Percentiles rank a stretch among this genome's conserved stretches.
These are phyloP conservation scores for Talaromyces pinophilus DNA, from an alignment of 2,329 filamentous ascomycete genomes.

Conservation along the genomic window DNA sequence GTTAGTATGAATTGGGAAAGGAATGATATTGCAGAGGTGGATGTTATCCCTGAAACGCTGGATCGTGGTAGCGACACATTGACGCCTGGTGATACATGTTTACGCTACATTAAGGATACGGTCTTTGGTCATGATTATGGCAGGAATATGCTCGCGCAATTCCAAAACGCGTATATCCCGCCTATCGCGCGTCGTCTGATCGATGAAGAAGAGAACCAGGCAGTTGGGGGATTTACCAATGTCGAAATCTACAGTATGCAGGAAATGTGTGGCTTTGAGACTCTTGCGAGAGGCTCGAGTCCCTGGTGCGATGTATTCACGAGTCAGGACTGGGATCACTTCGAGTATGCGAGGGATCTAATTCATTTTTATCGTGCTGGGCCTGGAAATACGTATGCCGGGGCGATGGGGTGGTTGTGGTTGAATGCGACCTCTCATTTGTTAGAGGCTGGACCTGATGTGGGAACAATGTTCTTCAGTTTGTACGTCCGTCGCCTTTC, in stretches of 20 bases:
- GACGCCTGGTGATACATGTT: constrained; percentile 55
- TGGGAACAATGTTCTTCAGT: constrained; percentile 57
- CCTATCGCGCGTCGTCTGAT: constrained; percentile 49
- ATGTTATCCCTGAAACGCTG: constrained; percentile 55
- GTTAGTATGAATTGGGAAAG: constrained; percentile 44
- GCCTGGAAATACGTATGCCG: constrained; percentile 57
- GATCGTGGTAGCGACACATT: constrained; percentile 57
- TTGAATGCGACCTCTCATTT: constrained; percentile 58
- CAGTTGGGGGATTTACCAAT: constrained; percentile 47
- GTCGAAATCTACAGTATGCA: constrained; percentile 61
- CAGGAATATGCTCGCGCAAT: constrained; percentile 49
- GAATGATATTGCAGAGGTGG: constrained; percentile 42
- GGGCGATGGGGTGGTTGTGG: constrained; percentile 60
- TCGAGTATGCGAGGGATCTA: constrained; percentile 61
- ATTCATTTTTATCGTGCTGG: constrained; percentile 62
- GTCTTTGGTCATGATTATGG: constrained; percentile 54
- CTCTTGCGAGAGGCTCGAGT: constrained; percentile 54
- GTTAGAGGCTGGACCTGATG: constrained; percentile 47
- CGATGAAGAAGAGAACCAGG: constrained; percentile 27
- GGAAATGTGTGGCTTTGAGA: constrained; percentile 63
- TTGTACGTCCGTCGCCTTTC: constrained; percentile 47
- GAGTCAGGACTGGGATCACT: constrained; percentile 54
- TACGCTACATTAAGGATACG: constrained; percentile 40
- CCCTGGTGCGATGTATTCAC: constrained; percentile 61
- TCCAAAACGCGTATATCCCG: constrained; percentile 51